phyloP scores from a whole-genome alignment of 2,329 filamentous ascomycete species.

The Fusarium irregulare region DNA sequence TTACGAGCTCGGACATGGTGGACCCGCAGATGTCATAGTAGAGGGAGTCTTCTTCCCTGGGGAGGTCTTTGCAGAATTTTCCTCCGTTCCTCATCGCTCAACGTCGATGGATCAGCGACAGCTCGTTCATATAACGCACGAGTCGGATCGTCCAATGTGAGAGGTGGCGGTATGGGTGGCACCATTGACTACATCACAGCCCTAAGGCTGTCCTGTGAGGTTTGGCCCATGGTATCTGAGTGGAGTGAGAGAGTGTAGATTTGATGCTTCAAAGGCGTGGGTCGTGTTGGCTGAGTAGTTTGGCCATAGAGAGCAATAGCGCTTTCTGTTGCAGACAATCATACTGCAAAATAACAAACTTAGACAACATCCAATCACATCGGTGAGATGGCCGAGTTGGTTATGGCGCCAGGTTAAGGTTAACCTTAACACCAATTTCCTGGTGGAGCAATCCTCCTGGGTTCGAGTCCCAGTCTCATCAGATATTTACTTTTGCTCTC shows the following conservation, averaged over 20 bases:
- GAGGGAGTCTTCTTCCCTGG: background rate
- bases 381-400: slow-evolving; percentile 52
- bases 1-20: background rate
- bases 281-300: too few species aligned
- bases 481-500: slow-evolving; percentile 15
- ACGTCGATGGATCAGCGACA: background rate
- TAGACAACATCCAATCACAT: too few species aligned
- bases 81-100: background rate
- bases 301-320: background rate
- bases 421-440: slow-evolving; percentile 46
- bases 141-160: background rate
- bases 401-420: slow-evolving; percentile 53
- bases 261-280: too few species aligned
- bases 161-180: too few species aligned
- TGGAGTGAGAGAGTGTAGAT: too few species aligned
- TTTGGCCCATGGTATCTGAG: too few species aligned
- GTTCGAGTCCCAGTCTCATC: slow-evolving; percentile 53
- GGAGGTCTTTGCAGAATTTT: background rate
- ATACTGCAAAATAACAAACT: accelerated
- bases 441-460: slow-evolving; percentile 52
- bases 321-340: background rate
- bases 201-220: too few species aligned
- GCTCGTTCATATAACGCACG: background rate
- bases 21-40: background rate
- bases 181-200: too few species aligned